Evolutionary conservation across 2,329 filamentous ascomycete genomes (phyloP), one percentile per base, ranked within the genome.

Genomic region (Amauroascus niger): DNA sequence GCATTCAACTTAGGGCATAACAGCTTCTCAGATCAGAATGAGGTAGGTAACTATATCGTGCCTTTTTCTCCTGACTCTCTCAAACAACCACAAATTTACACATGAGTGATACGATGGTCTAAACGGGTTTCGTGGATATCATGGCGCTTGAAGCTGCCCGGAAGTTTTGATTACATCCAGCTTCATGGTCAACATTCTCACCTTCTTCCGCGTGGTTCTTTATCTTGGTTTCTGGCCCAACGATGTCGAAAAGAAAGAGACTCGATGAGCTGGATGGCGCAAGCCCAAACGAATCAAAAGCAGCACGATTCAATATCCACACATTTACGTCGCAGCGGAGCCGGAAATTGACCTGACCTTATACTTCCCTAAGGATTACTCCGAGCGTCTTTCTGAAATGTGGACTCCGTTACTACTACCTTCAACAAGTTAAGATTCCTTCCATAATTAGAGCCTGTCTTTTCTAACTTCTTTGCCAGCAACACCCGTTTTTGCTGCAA

Each of bases 241-340:
- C n/a, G n/a, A 40, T 16, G 37, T 40, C 6, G n/a, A 18, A 35
- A 35, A 35, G 33, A 35, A 35, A 35, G 13, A 35, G 33, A 14
- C 3, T 7, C 13, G 33, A 35, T 11, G 33, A 35, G 33, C 53
- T 53, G 8, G 44, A 26, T 24, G 6, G 3, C 13, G 6, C 33
- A 35, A 11, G 33, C 13, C 13, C 13, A 35, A 35, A 6, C 6
- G 13, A 35, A 11, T 61, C 61, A 13, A 62, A 57, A 59, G 61
- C 61, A 30, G 55, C 56, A 44, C 56, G 53, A 39, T 63, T 64
- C 55, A 64, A 65, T 51, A 50, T 46, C 22, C 59, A 59, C 57
- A 59, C 54, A 7, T 53, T 64, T 54, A 60, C n/a, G n/a, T n/a
- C n/a, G 55, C 48, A 61, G 39, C 52, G 13, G 54, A 65, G 55